A percentile compares a stretch with the other conserved stretches of the same genome.
Evolutionary conservation across 257 asterid species (phyloP).

Genomic region (Vinca minor): DNA sequence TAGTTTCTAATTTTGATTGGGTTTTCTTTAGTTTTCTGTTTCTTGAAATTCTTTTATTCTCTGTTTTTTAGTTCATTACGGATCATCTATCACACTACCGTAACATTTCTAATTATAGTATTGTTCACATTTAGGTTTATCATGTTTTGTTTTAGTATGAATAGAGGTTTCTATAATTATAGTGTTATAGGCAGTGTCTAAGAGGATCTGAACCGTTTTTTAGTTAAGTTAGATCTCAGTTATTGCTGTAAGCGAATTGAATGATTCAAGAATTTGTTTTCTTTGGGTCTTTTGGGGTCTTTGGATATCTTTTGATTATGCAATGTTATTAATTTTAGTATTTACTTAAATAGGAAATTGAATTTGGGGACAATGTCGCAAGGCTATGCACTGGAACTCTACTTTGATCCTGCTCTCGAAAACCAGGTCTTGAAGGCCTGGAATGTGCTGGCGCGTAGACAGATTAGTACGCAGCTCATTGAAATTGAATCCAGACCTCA

Average conservation of each 20-base stretch:
- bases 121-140: too few relatives aligned
- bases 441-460: conserved; percentile 90
- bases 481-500: conserved; percentile 94
- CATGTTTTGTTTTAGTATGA: too few relatives aligned
- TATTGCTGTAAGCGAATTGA: background rate
- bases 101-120: too few relatives aligned
- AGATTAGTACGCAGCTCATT: conserved; percentile 80
- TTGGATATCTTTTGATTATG: background rate
- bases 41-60: background rate
- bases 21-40: conserved; percentile 2
- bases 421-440: conserved; percentile 70
- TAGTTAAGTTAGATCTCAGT: conserved; percentile 12
- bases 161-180: too few relatives aligned
- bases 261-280: background rate
- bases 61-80: background rate
- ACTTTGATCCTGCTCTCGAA: conserved; percentile 93
- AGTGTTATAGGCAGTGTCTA: too few relatives aligned
- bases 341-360: conserved; percentile 15
- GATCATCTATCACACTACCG: too few relatives aligned
- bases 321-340: background rate
- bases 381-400: conserved; percentile 86
- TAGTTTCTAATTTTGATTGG: background rate
- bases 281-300: background rate
- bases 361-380: conserved; percentile 55
- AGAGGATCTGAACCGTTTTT: too few relatives aligned